Evolutionary conservation across 495 filamentous ascomycete genomes (phyloP), one percentile per base, ranked within the genome.

Genomic region (Mytilinidion resinicola): DNA sequence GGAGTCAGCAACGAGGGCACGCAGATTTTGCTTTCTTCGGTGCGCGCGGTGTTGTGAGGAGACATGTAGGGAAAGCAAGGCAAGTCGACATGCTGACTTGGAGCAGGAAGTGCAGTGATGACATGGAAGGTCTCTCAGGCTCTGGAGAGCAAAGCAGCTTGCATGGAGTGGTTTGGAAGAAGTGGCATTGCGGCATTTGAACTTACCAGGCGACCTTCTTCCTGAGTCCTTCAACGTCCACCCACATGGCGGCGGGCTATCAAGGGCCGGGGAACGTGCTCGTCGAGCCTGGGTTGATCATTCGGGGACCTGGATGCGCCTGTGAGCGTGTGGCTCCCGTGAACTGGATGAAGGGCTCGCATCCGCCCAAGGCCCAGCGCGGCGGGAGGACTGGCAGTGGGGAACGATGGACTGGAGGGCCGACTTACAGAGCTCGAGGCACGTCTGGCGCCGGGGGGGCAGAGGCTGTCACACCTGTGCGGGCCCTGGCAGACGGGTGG

Each of bases 191-290:
- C 19, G 21, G 1, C 10, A 25, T n/a, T 35, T 44, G 25, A 1
- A 63, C 64, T 38, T 51, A 68, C 66, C 66, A 68, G 12, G 66
- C 66, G 7, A 68, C 63, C 56, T 68, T 68, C 59, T 66, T 68
- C n/a, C 55, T 57, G 53, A 66, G 59, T 4, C 66, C 66, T 25
- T 68, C 61, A 44, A 67, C 59, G 11, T 57, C 59, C 42, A 60
- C 44, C 62, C 57, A 60, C 64, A 67, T 63, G 21, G 2, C 35
- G 15, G 43, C 53, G 36, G 14, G 46, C 46, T 25, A 49, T 49
- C 46, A 49, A 37, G 37, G 11, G 14, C 7, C 14, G 9, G 20
- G 57, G 34, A 56, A 64, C 33, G 35, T 62, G 55, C 59, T 62
- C 63, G 52, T 41, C 6, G 25, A 61, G 12, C 33, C 41, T 48